phyloP scores from a whole-genome alignment of 768 basidiomycete species.

The Suillus fuscotomentosus region DNA sequence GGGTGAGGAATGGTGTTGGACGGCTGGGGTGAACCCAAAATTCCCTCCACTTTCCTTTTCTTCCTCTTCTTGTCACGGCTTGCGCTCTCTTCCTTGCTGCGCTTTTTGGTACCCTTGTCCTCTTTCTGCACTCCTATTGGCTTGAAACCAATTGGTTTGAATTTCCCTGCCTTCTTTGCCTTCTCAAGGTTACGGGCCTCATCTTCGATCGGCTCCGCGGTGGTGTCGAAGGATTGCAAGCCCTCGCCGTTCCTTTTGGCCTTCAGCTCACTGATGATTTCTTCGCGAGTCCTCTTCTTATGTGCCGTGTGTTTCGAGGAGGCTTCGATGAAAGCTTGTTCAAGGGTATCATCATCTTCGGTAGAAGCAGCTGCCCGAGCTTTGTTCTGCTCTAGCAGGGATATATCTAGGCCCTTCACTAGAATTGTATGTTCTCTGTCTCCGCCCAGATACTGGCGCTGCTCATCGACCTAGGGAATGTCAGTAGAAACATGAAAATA shows the following conservation, averaged over 20 bases:
- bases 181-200: slow-evolving; percentile 30
- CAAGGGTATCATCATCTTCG: slow-evolving; percentile 80
- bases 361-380: slow-evolving; percentile 55
- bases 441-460: slow-evolving; percentile 78
- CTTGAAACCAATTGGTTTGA: slow-evolving; percentile 62
- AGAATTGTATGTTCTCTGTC: slow-evolving; percentile 84
- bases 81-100: slow-evolving; percentile 37
- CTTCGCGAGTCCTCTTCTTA: slow-evolving; percentile 76
- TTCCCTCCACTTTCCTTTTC: slow-evolving; percentile 48
- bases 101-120: slow-evolving; percentile 48
- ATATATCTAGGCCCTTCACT: slow-evolving; percentile 87
- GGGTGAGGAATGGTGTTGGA: slow-evolving; percentile 24
- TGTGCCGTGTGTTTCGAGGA: slow-evolving; percentile 24
- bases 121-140: slow-evolving; percentile 45
- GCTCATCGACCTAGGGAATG: slow-evolving; percentile 59
- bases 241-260: slow-evolving; percentile 44
- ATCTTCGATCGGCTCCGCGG: slow-evolving; percentile 16
- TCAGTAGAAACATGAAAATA: neutral
- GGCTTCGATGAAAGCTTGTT: slow-evolving; percentile 63
- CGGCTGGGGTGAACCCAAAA: slow-evolving; percentile 19
- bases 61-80: slow-evolving; percentile 51
- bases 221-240: slow-evolving; percentile 12
- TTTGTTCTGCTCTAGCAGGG: slow-evolving; percentile 82
- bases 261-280: slow-evolving; percentile 73
- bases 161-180: slow-evolving; percentile 42